Evolutionary conservation across 169 alveolate species (phyloP).

Genomic region (Besnoitia besnoiti): DNA sequence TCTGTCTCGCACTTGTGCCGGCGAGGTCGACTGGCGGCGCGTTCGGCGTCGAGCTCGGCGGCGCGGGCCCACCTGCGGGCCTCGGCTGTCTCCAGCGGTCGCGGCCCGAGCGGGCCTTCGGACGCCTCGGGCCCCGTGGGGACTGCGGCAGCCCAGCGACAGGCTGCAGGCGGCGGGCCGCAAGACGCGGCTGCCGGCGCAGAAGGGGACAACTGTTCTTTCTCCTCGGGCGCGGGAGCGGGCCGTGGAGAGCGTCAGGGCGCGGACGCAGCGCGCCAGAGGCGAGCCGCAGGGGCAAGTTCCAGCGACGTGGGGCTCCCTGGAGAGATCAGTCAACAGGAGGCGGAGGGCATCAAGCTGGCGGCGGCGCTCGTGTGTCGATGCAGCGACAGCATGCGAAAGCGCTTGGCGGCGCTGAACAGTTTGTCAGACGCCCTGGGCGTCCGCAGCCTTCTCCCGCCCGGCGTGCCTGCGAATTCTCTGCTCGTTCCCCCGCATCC

Average conservation of each 20-base stretch:
- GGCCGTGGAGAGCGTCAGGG: no score
- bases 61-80: background rate
- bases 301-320: background rate
- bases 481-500: constrained; percentile 9
- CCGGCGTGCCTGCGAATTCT: background rate
- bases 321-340: background rate
- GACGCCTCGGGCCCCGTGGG: no score
- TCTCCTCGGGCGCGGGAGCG: no score
- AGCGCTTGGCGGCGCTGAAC: background rate
- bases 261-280: background rate
- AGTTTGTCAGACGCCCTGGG: background rate
- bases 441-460: background rate
- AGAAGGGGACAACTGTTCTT: no score
- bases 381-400: constrained; percentile 22
- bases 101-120: no score
- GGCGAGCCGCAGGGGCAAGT: no score
- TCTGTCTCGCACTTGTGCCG: background rate
- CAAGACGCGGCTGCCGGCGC: no score
- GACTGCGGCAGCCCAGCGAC: no score
- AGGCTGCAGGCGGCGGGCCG: no score
- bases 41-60: background rate
- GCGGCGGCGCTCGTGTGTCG: constrained; percentile 2
- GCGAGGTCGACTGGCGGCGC: background rate
- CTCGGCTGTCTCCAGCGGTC: background rate
- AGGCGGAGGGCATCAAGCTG: background rate